Base-by-base conservation (phyloP, 2,329 filamentous ascomycete genomes). In the Sporothrix euskadiensis region DNA sequence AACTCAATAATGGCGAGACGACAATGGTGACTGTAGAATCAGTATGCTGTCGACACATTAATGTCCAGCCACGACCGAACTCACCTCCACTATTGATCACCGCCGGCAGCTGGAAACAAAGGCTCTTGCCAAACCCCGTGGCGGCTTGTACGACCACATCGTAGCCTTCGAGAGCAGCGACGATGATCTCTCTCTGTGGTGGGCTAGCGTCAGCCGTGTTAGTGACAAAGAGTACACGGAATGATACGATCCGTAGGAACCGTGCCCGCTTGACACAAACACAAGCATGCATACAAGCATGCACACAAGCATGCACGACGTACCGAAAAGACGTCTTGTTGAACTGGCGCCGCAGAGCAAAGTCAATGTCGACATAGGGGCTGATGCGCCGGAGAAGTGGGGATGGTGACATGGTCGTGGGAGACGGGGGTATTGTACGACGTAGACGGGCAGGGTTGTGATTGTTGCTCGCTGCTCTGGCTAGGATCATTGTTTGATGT, bases 111-210 rank as follows among this genome's bases (percentile, higher is more conserved):
- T 98, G 94, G 80, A 95, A 98, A 83, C 95, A 98, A 71, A 98
- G 82, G 79, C 93, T 97, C 82, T 98, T 98, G 57, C 94, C 95
- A 81, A 98, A 98, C 10, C 91, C 93, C 3, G 92, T 94, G 72
- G 92, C 92, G 65, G 95, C 95, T 82, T 98, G 95, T 0, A 98
- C 88, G 79, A 97, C 98, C 59, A 98, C 92, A 90, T 98, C 95
- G 75, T 94, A 87, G 19, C 93, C 92, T 73, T 92, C 89, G 9
- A 98, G 85, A 2, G 93, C 92, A 8, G 93, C 92, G 73, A 88
- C 86, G 72, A 98, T 95, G 73, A 98, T 94, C 79, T 98, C 94
- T 74, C 93, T 89, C 80, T 98, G 95, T 52, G 92, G 85, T 12
- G 94, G 94, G 77, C 94, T 94, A 52, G 65, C 65, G 41, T 65